Conservation (phyloP, 2,329 filamentous ascomycete species). For the Cordyceps fumosorosea region DNA sequence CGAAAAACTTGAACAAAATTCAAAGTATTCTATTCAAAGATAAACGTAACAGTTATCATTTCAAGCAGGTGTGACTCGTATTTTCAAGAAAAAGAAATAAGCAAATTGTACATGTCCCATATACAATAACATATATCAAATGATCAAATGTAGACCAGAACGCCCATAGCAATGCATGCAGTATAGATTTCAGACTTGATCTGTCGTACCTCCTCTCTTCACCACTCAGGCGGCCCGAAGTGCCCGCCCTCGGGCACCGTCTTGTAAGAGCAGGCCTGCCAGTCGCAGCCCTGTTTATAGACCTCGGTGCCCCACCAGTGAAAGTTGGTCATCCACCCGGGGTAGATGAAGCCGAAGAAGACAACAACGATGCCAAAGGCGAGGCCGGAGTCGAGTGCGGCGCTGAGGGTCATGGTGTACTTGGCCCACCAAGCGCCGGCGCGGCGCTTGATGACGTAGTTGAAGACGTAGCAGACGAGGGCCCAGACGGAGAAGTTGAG, state of each 20-base stretch:
- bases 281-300: conserved; percentile 79
- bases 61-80: neutral
- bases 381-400: conserved; percentile 74
- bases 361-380: conserved; percentile 78
- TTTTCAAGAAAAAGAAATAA: neutral
- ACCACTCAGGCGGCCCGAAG: conserved; percentile 62
- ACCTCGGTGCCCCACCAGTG: conserved; percentile 87
- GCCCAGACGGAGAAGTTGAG: conserved; percentile 88
- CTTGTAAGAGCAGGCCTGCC: conserved; percentile 70
- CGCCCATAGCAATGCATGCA: neutral
- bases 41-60: neutral
- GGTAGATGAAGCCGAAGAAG: conserved; percentile 82
- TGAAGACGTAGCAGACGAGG: conserved; percentile 79
- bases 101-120: neutral
- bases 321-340: conserved; percentile 65
- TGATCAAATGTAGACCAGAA: neutral
- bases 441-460: conserved; percentile 63
- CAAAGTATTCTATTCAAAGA: neutral
- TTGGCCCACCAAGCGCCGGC: conserved; percentile 79
- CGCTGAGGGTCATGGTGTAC: conserved; percentile 83
- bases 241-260: conserved; percentile 54
- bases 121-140: neutral
- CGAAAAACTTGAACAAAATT: neutral
- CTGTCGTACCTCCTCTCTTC: neutral
- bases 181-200: neutral